These are phyloP conservation scores for Barnettozyma californica DNA, from an alignment of 805 yeast genomes.

Conservation along the genomic window DNA sequence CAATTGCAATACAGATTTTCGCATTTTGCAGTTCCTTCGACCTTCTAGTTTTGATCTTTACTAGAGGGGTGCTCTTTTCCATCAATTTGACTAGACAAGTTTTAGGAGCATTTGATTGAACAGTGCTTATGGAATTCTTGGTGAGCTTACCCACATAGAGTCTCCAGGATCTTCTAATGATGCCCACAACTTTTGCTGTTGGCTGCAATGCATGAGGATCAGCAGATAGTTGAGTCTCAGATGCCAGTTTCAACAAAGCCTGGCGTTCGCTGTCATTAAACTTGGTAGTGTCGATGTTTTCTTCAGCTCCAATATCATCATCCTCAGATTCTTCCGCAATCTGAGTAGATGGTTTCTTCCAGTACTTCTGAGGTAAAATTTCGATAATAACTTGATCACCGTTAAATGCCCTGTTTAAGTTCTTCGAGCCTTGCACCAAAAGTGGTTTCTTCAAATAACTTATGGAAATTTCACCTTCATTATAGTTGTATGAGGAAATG, in stretches of 20 bases:
- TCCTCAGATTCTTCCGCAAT: conserved; percentile 54
- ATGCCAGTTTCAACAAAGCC: conserved; percentile 72
- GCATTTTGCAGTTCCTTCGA: conserved; percentile 79
- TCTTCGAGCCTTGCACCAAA: conserved; percentile 74
- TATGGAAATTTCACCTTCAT: conserved; percentile 78
- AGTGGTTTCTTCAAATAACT: conserved; percentile 76
- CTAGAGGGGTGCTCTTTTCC: conserved; percentile 85
- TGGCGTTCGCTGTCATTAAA: conserved; percentile 67
- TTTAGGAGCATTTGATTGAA: conserved; percentile 59
- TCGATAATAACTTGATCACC: conserved; percentile 92
- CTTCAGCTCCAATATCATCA: conserved; percentile 37
- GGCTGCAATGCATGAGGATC: conserved; percentile 62
- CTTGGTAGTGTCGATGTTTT: conserved; percentile 23
- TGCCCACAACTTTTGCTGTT: conserved; percentile 89
- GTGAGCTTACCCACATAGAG: conserved; percentile 92
- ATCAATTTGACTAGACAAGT: conserved; percentile 80
- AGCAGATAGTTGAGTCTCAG: conserved; percentile 44
- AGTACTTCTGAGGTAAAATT: conserved; percentile 73
- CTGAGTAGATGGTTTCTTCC: conserved; percentile 82
- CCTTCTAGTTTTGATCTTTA: conserved; percentile 82
- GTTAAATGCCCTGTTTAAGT: conserved; percentile 84
- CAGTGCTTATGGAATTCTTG: conserved; percentile 61
- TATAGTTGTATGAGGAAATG: conserved; percentile 78
- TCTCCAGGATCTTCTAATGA: conserved; percentile 90
- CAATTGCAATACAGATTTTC: conserved; percentile 88